Conservation (phyloP, 352 stramenopile genomes). For the Globisporangium megalacanthum region DNA sequence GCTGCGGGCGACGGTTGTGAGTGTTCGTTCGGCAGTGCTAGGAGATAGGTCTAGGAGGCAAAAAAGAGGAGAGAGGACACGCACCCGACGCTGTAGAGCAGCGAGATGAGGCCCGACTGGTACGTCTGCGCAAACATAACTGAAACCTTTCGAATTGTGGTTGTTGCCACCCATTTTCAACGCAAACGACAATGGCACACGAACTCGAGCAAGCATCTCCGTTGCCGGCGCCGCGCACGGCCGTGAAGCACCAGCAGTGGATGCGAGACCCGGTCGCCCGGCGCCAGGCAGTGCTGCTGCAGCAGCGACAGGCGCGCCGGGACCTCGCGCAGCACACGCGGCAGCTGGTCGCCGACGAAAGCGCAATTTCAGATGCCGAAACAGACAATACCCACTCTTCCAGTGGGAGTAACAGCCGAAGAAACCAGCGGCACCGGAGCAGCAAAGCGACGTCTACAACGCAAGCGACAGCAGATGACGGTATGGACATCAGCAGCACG, state of each 20-base stretch:
- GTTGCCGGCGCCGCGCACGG: conserved; percentile 30
- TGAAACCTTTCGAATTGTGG: background rate
- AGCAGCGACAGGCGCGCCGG: conserved; percentile 68
- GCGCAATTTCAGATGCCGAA: conserved; percentile 19
- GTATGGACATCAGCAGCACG: conserved; percentile 24
- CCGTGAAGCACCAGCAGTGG: conserved; percentile 67
- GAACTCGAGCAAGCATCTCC: too few species aligned
- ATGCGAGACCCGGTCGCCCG: conserved; percentile 48
- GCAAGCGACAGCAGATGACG: conserved; percentile 2
- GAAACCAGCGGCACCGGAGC: background rate
- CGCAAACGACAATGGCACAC: too few species aligned
- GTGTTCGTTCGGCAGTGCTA: background rate
- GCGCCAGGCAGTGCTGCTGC: conserved; percentile 47
- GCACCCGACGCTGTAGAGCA: conserved; percentile 61
- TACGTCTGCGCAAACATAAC: conserved; percentile 45
- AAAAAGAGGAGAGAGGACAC: conserved; percentile 6
- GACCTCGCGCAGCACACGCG: conserved; percentile 80
- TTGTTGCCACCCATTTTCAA: too few species aligned
- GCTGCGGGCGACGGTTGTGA: conserved; percentile 7
- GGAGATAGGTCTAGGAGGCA: background rate
- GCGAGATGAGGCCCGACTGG: conserved; percentile 48
- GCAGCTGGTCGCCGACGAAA: conserved; percentile 37
- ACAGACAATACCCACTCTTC: conserved; percentile 10
- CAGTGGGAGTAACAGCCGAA: background rate
- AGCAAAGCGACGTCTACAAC: conserved; percentile 8